These are phyloP conservation scores for Pseudocercospora crystallina DNA, from an alignment of 2,329 filamentous ascomycete species.

Conservation along the genomic window DNA sequence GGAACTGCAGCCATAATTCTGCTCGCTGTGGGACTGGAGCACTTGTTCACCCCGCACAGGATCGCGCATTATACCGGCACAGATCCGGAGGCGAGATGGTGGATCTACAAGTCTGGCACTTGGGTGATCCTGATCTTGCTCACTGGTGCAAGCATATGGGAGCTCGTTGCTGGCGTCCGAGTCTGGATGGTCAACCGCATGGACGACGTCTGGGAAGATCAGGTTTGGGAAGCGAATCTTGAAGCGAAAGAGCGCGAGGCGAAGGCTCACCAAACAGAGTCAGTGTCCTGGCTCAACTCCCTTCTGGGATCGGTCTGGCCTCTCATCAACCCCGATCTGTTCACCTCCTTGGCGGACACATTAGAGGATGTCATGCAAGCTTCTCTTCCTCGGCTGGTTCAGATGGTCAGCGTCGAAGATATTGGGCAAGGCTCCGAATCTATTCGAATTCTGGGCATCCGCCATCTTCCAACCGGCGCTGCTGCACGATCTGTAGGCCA, in stretches of 20 bases:
- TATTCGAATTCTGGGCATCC: conserved; percentile 67
- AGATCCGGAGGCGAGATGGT: conserved; percentile 7
- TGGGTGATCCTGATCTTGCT: conserved; percentile 23
- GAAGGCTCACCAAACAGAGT: conserved; percentile 58
- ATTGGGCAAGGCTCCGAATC: conserved; percentile 73
- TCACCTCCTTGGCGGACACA: conserved; percentile 66
- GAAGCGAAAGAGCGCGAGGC: conserved; percentile 51
- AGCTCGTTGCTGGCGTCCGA: conserved; percentile 34
- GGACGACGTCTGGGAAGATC: conserved; percentile 63
- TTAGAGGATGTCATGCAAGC: conserved; percentile 81
- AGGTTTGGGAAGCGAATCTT: conserved; percentile 66
- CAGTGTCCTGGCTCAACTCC: conserved; percentile 70
- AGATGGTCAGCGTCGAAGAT: conserved; percentile 75
- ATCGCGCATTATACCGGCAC: conserved; percentile 12
- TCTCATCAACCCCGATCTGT: conserved; percentile 72
- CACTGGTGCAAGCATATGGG: conserved; percentile 21
- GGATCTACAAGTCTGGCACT: conserved; percentile 15
- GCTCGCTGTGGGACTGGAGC: conserved; percentile 30
- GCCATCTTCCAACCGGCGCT: conserved; percentile 71
- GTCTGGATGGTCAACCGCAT: conserved; percentile 64
- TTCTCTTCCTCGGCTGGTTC: conserved; percentile 65
- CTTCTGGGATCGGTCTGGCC: conserved; percentile 69
- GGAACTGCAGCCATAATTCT: conserved; percentile 34
- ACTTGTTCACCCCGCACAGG: conserved; percentile 14
- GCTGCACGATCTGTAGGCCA: conserved; percentile 61